A percentile compares a stretch with the other conserved stretches of the same genome.
Conservation (phyloP, 192 early-diverging fungal genomes). For the Backusella australiensis region DNA sequence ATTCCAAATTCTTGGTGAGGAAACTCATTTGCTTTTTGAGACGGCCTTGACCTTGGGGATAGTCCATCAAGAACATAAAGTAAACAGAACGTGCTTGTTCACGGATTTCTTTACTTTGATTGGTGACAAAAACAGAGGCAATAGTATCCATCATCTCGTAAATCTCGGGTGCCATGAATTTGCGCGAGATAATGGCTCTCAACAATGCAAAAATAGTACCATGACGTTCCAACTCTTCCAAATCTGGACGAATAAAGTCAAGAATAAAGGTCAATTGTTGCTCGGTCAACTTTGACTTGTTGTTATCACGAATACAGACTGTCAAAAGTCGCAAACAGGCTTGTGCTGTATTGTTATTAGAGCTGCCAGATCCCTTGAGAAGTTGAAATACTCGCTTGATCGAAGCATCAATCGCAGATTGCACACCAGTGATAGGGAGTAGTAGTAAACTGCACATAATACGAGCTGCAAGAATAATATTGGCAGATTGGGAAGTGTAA, state of each 20-base stretch:
- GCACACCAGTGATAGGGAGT: constrained; percentile 69
- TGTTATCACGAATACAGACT: constrained; percentile 75
- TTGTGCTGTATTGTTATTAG: constrained; percentile 70
- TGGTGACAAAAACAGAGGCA: constrained; percentile 81
- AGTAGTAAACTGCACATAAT: constrained; percentile 73
- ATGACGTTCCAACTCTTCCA: constrained; percentile 88
- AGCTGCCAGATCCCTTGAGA: constrained; percentile 58
- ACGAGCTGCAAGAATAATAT: constrained; percentile 67
- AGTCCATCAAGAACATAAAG: constrained; percentile 93
- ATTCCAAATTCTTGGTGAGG: constrained; percentile 86
- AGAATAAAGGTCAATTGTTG: constrained; percentile 78
- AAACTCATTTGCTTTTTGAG: constrained; percentile 85
- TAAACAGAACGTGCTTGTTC: constrained; percentile 81
- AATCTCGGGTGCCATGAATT: constrained; percentile 84
- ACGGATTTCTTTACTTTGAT: constrained; percentile 72
- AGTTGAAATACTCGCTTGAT: constrained; percentile 79
- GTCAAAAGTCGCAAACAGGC: constrained; percentile 81
- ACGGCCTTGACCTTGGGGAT: constrained; percentile 84
- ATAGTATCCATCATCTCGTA: constrained; percentile 93
- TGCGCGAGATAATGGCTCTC: constrained; percentile 80
- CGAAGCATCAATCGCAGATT: constrained; percentile 64
- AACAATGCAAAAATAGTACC: constrained; percentile 84
- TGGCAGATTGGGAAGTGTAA: constrained; percentile 76
- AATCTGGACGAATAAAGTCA: constrained; percentile 78
- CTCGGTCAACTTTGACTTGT: constrained; percentile 64